Evolutionary conservation across 2,329 filamentous ascomycete species (phyloP), one percentile per base, ranked within the genome.

Genomic region (Venturia oleaginea): DNA sequence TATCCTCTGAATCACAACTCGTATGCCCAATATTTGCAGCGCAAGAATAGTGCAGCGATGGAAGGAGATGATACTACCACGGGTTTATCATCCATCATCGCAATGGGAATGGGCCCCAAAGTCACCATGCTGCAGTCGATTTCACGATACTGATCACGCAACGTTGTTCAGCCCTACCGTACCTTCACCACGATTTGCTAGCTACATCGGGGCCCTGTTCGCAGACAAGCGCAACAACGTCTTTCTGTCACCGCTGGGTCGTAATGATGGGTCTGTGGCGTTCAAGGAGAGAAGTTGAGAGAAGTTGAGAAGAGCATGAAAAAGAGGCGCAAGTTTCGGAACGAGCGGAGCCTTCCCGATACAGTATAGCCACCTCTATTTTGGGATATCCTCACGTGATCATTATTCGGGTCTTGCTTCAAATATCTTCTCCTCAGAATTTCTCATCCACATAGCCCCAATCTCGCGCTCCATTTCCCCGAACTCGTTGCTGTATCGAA

Each of bases 201-300:
- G 27, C 48, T 19, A 30, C 10, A 54, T 54, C 30, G 48, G 48
- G 48, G 22, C 15, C 24, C 22, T 30, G 48, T 27, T 34, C 27
- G 51, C 27, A 27, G 51, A 4, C 51, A 19, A 57, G 30, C 30
- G 51, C 51, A n/a, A n/a, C 24, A 34, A 15, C 51, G 51, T 32
- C n/a, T 11, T 34, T 34, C 51, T 57, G 51, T 57, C 51, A 57
- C 34, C 30, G 24, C 10, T 57, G 19, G 51, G 30, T 57, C 27
- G 51, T 57, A 30, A 34, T 57, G 51, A 57, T 57, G 51, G 27
- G 34, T 34, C 15, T 57, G 51, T 57, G 51, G 51, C 51, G 51
- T 27, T 34, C 15, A 30, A 19, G 51, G n/a, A 22, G n/a, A 57
- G 51, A 34, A 57, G 51, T 27, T 57, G 51, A 57, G 30, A 30